Base-by-base conservation (phyloP, 2,329 filamentous ascomycete species). In the Didymella segeticola region DNA sequence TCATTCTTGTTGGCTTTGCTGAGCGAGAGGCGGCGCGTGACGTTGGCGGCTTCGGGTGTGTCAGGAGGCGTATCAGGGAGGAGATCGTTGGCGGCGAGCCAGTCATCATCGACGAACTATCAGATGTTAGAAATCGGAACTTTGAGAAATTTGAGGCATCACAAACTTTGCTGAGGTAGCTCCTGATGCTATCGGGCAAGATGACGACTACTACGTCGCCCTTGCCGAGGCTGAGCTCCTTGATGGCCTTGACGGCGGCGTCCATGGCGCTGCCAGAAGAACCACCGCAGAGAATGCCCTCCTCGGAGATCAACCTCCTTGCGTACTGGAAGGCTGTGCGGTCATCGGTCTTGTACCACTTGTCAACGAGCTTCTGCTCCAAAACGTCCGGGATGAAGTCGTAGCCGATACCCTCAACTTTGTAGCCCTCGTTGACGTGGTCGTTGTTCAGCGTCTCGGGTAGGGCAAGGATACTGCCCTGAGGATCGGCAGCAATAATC, bases 311-410 rank as follows among this genome's bases (percentile, higher is more conserved):
- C 47, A 99, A 79, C 36, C 93, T 83, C 45, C 96, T 84, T n/a
- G 95, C 91, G 70, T 91, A 93, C 72, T 87, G 83, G 78, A 99
- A 99, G 2, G 93, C 93, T 72, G 96, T 90, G 57, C 86, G 84
- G 71, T 99, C 95, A 57, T 93, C 90, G 3, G 95, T 99, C 85
- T 99, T 99, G 81, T 97, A 98, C 95, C 95, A 99, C 71, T 89
- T 89, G 75, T 97, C 90, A 25, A 99, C 90, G 5, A 84, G 75
- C 23, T 87, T 77, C 69, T 89, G 91, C 62, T 95, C 87, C 49
- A 99, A 81, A 5, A 99, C 96, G 20, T 98, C 91, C 6, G 96
- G 95, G 55, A 99, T 89, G 75, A 99, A 99, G 75, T 99, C 95
- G 75, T 99, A 99, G 17, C 95, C 95, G 68, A 99, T 99, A 36